Percentiles rank a stretch among this genome's conserved stretches.
Conservation (phyloP, 2,329 filamentous ascomycete species). For the Phialophora macrospora region DNA sequence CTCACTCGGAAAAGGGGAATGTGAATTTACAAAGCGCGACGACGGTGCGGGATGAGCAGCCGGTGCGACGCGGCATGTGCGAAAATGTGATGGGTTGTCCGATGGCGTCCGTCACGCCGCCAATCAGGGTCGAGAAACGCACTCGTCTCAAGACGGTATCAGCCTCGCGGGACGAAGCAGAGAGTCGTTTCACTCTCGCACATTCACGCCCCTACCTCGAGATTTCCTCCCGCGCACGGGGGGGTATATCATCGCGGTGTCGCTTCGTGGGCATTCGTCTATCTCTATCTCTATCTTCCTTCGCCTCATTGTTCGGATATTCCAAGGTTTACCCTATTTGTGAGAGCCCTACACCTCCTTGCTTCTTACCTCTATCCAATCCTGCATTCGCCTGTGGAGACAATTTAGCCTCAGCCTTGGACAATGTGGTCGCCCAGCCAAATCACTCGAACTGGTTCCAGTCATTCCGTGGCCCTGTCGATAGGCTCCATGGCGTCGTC, state of each 20-base stretch:
- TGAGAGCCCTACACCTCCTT: not conserved
- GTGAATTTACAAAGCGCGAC: not conserved
- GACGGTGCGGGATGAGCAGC: not conserved
- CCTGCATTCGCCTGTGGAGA: not conserved
- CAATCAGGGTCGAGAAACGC: conserved; percentile 2
- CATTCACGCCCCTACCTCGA: not conserved
- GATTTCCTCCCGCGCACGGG: not conserved
- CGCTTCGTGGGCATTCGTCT: not conserved
- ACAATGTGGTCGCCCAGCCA: conserved; percentile 19
- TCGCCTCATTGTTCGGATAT: too few species aligned
- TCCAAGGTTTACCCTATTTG: not conserved
- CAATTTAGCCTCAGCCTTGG: not conserved
- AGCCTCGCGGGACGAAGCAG: conserved; percentile 3
- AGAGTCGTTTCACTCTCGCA: not conserved
- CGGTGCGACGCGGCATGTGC: not conserved
- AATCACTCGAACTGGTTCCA: conserved; percentile 14
- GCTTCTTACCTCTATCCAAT: not conserved
- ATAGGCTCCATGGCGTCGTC: conserved; percentile 12
- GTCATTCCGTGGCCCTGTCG: conserved; percentile 12
- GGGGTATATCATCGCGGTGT: not conserved
- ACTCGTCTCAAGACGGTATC: not conserved
- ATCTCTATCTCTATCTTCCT: not conserved
- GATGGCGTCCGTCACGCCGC: not conserved
- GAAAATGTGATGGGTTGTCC: not conserved
- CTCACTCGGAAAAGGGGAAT: not conserved